Conservation (phyloP, 2,329 filamentous ascomycete genomes). For the Claviceps sp. region DNA sequence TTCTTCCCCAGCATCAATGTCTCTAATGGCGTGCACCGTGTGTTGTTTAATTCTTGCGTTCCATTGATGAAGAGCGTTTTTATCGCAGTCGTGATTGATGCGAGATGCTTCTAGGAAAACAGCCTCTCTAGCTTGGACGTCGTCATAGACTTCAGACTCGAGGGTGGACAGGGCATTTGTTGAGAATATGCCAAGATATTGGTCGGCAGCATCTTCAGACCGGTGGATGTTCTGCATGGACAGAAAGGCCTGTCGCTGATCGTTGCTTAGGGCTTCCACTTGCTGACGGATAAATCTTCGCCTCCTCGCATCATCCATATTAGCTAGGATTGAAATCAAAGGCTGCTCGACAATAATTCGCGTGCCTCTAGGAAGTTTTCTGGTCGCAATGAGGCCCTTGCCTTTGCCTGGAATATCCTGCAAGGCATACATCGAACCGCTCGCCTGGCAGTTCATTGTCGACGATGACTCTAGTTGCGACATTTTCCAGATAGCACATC, state of each 20-base stretch:
- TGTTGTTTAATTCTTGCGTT: not conserved
- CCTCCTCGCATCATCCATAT: too few relatives aligned
- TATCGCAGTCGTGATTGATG: not conserved
- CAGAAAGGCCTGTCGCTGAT: not conserved
- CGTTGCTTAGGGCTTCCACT: not conserved
- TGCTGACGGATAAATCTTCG: not conserved
- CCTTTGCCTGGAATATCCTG: too few relatives aligned
- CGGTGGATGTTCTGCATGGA: not conserved
- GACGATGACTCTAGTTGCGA: too few relatives aligned
- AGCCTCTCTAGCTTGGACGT: not conserved
- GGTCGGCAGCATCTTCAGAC: not conserved
- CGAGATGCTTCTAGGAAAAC: not conserved
- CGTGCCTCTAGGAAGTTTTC: too few relatives aligned
- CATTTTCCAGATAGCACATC: too few relatives aligned
- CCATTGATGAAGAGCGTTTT: not conserved
- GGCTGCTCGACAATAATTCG: too few relatives aligned
- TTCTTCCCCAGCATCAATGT: not conserved
- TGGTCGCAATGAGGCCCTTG: too few relatives aligned
- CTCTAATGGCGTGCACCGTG: not conserved
- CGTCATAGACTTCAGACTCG: too few relatives aligned
- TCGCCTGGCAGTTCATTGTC: too few relatives aligned
- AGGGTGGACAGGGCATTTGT: not conserved
- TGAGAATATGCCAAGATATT: not conserved
- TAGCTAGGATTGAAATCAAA: too few relatives aligned
- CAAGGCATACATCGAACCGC: too few relatives aligned